Conservation (phyloP, 1,284 basidiomycete genomes). For the Inonotus hispidus region DNA sequence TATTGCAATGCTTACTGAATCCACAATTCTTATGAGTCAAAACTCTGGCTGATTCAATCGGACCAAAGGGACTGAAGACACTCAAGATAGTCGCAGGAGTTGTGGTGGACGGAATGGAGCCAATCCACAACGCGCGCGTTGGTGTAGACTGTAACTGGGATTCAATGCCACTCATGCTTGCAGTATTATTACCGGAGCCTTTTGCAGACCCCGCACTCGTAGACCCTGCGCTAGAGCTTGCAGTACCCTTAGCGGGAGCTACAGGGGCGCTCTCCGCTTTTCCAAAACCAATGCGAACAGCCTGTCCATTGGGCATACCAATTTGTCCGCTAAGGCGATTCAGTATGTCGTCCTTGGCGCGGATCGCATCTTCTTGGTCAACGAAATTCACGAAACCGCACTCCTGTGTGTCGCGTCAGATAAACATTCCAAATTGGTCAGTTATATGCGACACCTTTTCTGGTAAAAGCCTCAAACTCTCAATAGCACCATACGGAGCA, state of each 20-base stretch:
- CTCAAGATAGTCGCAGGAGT: slow-evolving; percentile 89
- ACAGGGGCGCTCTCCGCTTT: slow-evolving; percentile 93
- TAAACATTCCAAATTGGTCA: slow-evolving; percentile 2
- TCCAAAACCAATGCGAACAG: slow-evolving; percentile 95
- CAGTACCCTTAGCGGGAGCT: slow-evolving; percentile 74
- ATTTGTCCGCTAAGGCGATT: slow-evolving; percentile 93
- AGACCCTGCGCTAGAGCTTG: slow-evolving; percentile 53
- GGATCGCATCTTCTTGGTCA: slow-evolving; percentile 89
- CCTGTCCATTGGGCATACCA: slow-evolving; percentile 87
- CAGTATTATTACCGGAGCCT: slow-evolving; percentile 43
- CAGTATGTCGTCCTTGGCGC: slow-evolving; percentile 94
- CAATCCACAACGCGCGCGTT: slow-evolving; percentile 93
- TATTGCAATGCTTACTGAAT: slow-evolving; percentile 58
- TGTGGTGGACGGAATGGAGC: slow-evolving; percentile 89
- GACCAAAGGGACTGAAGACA: slow-evolving; percentile 93
- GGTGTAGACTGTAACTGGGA: slow-evolving; percentile 83
- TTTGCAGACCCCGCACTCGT: slow-evolving; percentile 52
- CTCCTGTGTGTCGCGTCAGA: slow-evolving; percentile 49
- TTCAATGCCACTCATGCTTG: slow-evolving; percentile 60
- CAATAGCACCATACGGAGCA: slow-evolving; percentile 93
- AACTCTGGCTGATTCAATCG: slow-evolving; percentile 94
- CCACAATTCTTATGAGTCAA: slow-evolving; percentile 97
- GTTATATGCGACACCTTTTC: slow-evolving; percentile 69
- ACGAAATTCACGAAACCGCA: slow-evolving; percentile 99
- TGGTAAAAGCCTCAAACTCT: slow-evolving; percentile 87